Conservation (phyloP, 345 rosid genomes). For the Bruguiera parviflora region DNA sequence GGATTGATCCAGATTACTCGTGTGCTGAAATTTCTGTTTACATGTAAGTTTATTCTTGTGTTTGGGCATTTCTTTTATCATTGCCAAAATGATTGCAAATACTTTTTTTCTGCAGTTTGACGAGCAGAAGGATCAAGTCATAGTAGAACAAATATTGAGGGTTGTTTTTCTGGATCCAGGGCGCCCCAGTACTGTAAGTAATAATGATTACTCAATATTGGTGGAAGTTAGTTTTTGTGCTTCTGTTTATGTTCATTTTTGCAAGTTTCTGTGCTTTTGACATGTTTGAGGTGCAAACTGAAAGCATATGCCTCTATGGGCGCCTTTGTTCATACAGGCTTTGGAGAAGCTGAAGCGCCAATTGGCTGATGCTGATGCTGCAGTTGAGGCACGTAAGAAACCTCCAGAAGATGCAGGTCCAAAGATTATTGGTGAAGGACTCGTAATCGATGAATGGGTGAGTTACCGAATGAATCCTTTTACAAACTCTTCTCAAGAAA, state of each 20-base stretch:
- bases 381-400: slow-evolving; percentile 72
- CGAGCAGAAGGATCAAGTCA: slow-evolving; percentile 84
- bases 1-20: not conserved
- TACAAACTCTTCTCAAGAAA: not conserved
- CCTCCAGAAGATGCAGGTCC: slow-evolving; percentile 84
- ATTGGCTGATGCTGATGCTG: slow-evolving; percentile 86
- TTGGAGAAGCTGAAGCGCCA: slow-evolving; percentile 87
- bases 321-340: slow-evolving; percentile 26
- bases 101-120: slow-evolving; percentile 60
- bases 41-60: not conserved
- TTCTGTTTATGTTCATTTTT: not conserved
- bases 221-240: not conserved
- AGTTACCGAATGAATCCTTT: slow-evolving; percentile 18
- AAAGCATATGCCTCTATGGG: not conserved
- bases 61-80: not conserved
- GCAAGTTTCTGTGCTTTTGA: not conserved
- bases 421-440: slow-evolving; percentile 89
- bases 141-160: slow-evolving; percentile 71
- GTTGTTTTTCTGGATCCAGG: slow-evolving; percentile 83
- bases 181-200: slow-evolving; percentile 76
- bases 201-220: not conserved
- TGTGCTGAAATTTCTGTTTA: not conserved
- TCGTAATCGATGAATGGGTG: slow-evolving; percentile 99
- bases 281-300: not conserved
- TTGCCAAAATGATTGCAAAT: not conserved